Conservation (phyloP, 257 asterid genomes). For the Ophiorrhiza pumila region DNA sequence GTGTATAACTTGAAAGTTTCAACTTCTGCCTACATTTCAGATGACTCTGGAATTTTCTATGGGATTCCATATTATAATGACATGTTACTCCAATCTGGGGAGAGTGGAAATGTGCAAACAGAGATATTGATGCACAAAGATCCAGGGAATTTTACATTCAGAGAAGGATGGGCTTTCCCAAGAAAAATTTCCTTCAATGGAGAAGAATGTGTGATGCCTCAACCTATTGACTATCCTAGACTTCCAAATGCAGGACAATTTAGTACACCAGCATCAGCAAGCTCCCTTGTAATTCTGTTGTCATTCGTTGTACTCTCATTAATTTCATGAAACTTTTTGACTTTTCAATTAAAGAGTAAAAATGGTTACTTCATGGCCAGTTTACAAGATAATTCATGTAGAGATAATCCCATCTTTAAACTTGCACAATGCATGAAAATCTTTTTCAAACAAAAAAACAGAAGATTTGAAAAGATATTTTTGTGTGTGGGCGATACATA, state of each 20-base stretch:
- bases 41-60: slow-evolving; percentile 72
- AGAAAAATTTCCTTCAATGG: slow-evolving; percentile 69
- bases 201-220: slow-evolving; percentile 66
- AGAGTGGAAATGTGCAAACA: slow-evolving; percentile 66
- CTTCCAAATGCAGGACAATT: slow-evolving; percentile 42
- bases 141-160: slow-evolving; percentile 44
- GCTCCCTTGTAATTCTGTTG: slow-evolving; percentile 7
- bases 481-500: no score
- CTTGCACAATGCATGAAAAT: no score
- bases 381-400: not conserved
- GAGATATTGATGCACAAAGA: slow-evolving; percentile 61
- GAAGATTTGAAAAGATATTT: no score
- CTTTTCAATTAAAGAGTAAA: not conserved
- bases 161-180: slow-evolving; percentile 80
- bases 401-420: not conserved
- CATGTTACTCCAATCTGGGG: slow-evolving; percentile 63
- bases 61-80: slow-evolving; percentile 67
- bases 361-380: not conserved
- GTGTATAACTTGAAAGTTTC: no score
- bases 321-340: slow-evolving; percentile 11
- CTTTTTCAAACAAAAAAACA: not conserved
- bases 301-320: slow-evolving; percentile 14
- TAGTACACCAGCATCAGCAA: slow-evolving; percentile 7
- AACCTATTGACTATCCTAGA: slow-evolving; percentile 56
- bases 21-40: slow-evolving; percentile 22